A percentile compares a stretch with the other conserved stretches of the same genome.
phyloP scores from a whole-genome alignment of 305 asterid species.

The Andrographis paniculata region DNA sequence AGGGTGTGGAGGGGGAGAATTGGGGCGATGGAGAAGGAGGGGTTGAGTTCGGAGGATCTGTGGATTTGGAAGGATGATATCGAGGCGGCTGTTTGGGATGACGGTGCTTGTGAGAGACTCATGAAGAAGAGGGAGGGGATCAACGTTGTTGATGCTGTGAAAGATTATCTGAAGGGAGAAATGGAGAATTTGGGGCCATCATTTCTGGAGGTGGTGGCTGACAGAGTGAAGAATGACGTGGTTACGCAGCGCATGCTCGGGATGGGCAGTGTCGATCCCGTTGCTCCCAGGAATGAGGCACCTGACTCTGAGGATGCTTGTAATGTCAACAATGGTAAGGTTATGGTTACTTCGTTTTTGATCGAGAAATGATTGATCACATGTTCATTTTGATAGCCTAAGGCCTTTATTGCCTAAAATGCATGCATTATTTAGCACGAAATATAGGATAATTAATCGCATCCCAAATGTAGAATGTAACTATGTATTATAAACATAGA shows the following conservation, averaged over 20 bases:
- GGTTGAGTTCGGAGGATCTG: constrained; percentile 52
- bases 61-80: constrained; percentile 57
- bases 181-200: constrained; percentile 54
- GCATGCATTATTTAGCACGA: neutral
- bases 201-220: constrained; percentile 61
- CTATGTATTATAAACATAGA: neutral
- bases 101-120: constrained; percentile 23
- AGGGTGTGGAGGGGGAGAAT: constrained; percentile 59
- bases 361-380: neutral
- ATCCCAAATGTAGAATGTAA: neutral
- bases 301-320: constrained; percentile 17
- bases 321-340: constrained; percentile 17
- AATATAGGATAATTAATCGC: no score
- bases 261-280: constrained; percentile 11
- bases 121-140: constrained; percentile 37
- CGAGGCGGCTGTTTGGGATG: constrained; percentile 65
- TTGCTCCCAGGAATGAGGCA: constrained; percentile 14
- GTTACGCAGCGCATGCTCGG: constrained; percentile 22
- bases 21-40: constrained; percentile 30
- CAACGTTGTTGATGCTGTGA: constrained; percentile 36
- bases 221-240: constrained; percentile 28
- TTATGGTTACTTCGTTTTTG: constrained; percentile 2
- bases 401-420: neutral
- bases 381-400: no score
- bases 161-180: constrained; percentile 46